phyloP scores from a whole-genome alignment of 2,329 filamentous ascomycete species.

The Thielaviopsis musarum region DNA sequence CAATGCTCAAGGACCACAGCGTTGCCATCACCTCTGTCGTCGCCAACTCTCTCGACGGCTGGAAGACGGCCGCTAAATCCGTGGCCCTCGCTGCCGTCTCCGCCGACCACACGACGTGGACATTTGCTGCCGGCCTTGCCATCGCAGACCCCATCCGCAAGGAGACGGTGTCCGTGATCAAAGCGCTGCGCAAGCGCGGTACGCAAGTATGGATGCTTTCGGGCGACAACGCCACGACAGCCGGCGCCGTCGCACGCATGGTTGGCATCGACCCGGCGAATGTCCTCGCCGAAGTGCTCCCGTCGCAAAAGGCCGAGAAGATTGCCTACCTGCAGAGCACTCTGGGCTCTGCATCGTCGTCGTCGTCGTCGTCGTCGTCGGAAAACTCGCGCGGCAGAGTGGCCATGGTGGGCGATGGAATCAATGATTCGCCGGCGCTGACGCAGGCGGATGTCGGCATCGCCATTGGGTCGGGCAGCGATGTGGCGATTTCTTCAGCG shows the following conservation, averaged over 20 bases:
- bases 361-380: conserved; percentile 15
- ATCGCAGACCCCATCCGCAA: conserved; percentile 68
- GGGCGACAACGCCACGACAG: conserved; percentile 77
- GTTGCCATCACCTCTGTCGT: conserved; percentile 24
- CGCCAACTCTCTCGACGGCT: conserved; percentile 27
- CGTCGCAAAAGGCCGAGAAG: conserved; percentile 63
- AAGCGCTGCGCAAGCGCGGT: conserved; percentile 44
- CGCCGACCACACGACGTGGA: conserved; percentile 21
- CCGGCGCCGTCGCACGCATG: conserved; percentile 56
- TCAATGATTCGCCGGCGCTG: conserved; percentile 76
- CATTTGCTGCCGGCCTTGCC: conserved; percentile 49
- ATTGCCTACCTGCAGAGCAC: conserved; percentile 45
- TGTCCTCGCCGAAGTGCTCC: conserved; percentile 75
- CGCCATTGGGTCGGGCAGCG: conserved; percentile 67
- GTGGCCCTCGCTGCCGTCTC: conserved; percentile 40
- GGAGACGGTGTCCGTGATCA: conserved; percentile 50
- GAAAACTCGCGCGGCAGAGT: conserved; percentile 32
- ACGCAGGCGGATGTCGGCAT: conserved; percentile 69
- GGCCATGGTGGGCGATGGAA: conserved; percentile 78
- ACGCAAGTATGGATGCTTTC: conserved; percentile 83
- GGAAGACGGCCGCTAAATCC: conserved; percentile 49
- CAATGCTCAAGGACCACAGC: conserved; percentile 39
- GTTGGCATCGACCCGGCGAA: conserved; percentile 58
- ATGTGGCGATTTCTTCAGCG: conserved; percentile 67
- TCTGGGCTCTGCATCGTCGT: conserved; percentile 21